Conservation (phyloP, 2,329 filamentous ascomycete species). For the Ascomycota sp. region DNA sequence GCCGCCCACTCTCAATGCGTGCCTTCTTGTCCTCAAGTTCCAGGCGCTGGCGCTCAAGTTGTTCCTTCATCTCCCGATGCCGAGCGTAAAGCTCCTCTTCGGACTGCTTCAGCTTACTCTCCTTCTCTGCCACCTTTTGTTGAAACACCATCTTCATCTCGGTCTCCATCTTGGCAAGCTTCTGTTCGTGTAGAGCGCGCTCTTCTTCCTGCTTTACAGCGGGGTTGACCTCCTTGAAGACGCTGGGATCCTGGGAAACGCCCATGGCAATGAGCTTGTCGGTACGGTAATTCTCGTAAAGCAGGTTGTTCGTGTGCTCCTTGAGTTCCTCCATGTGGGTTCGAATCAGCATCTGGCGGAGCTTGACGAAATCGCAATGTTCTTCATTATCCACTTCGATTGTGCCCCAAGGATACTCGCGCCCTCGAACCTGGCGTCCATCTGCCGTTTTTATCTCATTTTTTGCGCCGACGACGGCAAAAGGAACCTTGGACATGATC, state of each 20-base stretch:
- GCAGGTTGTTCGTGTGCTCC: slow-evolving; percentile 96
- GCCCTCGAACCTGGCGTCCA: slow-evolving; percentile 87
- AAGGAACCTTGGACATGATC: slow-evolving; percentile 99
- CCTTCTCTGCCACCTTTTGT: slow-evolving; percentile 98
- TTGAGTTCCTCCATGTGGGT: slow-evolving; percentile 99
- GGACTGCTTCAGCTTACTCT: slow-evolving; percentile 98
- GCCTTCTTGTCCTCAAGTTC: slow-evolving; percentile 98
- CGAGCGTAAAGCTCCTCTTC: slow-evolving; percentile 96
- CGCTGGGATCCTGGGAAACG: slow-evolving; percentile 91
- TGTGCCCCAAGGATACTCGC: slow-evolving; percentile 92
- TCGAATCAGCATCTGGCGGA: slow-evolving; percentile 98
- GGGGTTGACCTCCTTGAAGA: slow-evolving; percentile 99
- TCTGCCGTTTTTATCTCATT: slow-evolving; percentile 80
- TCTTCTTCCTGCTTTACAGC: slow-evolving; percentile 99
- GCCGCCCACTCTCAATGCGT: slow-evolving; percentile 83
- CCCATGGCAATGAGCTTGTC: slow-evolving; percentile 98
- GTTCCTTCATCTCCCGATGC: slow-evolving; percentile 99
- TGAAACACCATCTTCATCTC: slow-evolving; percentile 99
- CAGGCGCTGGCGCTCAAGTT: slow-evolving; percentile 80
- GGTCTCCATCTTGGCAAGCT: slow-evolving; percentile 99
- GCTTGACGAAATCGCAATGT: slow-evolving; percentile 98
- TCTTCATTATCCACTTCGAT: slow-evolving; percentile 99
- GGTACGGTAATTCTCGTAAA: slow-evolving; percentile 99
- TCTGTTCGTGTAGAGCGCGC: slow-evolving; percentile 93
- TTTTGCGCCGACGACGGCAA: slow-evolving; percentile 93